Evolutionary conservation across 345 rosid genomes (phyloP), one percentile per base, ranked within the genome.

Genomic region (Syzygium oleosum): DNA sequence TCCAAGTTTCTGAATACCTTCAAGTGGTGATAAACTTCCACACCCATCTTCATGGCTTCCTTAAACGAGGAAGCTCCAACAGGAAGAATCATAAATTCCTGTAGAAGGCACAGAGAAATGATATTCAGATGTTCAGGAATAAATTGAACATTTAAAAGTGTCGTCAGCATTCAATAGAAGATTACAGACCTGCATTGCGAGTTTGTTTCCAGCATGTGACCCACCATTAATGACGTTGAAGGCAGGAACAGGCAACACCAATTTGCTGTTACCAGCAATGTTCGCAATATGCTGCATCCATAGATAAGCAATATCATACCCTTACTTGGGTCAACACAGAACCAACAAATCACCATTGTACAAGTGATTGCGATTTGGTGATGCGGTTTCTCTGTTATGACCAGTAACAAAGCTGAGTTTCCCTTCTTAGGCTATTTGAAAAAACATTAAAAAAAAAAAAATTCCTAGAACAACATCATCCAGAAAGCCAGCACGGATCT

Each of bases 41-140:
- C 91, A 9, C 96, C 97, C 94, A 95, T 95, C 93, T 94, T 93
- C 97, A 95, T 94, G 90, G 95, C 95, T 88, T 95, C 95, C 89
- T 91, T 94, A 92, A 95, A 95, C 54, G 94, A 91, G 56, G 95
- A 92, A 68, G 96, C 97, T 53, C 95, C 95, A 4, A 90, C 87
- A 52, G 97, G 97, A 46, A 94, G 97, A 87, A 94, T 93, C 96
- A 95, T 92, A 88, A 95, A 94, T 85, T 95, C 97, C 97, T 95
- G 89, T 11, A 90, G 7, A 85, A 85, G 38, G 46, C 58, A 68
- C 43, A 23, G 3, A 46, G 14, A 53, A 65, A 19, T 46, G 3
- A 31, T 29, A 29, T 25, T 21, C 25, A 46, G 17, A 12, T 16
- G 25, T 58, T 7, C 14, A 43, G 87, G 7, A 25, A 8, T 19